Evolutionary conservation across 495 filamentous ascomycete genomes (phyloP).

Genomic region (Xylona heveae): DNA sequence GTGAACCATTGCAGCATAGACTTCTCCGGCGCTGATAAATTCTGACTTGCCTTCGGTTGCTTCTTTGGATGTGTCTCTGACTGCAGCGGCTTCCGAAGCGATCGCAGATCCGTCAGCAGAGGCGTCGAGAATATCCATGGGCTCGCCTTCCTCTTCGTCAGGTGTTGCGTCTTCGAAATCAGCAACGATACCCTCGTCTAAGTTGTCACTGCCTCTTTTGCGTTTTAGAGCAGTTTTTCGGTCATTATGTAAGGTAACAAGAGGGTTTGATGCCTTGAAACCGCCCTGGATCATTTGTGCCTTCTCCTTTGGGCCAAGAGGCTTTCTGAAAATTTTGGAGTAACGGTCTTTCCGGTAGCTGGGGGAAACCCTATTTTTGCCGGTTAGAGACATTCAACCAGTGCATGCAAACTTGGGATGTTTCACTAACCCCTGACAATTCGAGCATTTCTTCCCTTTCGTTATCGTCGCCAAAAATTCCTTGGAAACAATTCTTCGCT

Average conservation of each 20-base stretch:
- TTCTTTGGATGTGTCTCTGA: conserved; percentile 11
- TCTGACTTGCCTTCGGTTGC: conserved; percentile 26
- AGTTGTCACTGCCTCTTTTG: conserved; percentile 13
- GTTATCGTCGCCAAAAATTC: conserved; percentile 54
- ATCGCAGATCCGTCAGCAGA: conserved; percentile 2
- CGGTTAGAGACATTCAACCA: conserved; percentile 4
- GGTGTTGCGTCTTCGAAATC: conserved; percentile 13
- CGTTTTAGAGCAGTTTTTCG: conserved; percentile 7
- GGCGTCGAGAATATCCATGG: neutral
- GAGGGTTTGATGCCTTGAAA: conserved; percentile 43
- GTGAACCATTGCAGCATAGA: conserved; percentile 48
- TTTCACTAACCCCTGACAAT: conserved; percentile 40
- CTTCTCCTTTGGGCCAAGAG: conserved; percentile 44
- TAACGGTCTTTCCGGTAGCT: conserved; percentile 66
- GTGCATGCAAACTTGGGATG: conserved; percentile 1
- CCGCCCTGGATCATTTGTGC: conserved; percentile 50
- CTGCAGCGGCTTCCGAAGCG: conserved; percentile 20
- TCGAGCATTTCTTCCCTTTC: conserved; percentile 41
- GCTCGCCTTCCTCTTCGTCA: conserved; percentile 14
- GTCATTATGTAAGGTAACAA: conserved; percentile 15
- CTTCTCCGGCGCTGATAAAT: conserved; percentile 55
- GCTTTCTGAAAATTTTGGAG: conserved; percentile 83
- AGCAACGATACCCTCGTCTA: conserved; percentile 18
- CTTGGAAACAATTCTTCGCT: conserved; percentile 52
- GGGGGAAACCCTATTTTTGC: conserved; percentile 38